Conservation (phyloP, 768 basidiomycete genomes). For the Pleurotus sapidus region DNA sequence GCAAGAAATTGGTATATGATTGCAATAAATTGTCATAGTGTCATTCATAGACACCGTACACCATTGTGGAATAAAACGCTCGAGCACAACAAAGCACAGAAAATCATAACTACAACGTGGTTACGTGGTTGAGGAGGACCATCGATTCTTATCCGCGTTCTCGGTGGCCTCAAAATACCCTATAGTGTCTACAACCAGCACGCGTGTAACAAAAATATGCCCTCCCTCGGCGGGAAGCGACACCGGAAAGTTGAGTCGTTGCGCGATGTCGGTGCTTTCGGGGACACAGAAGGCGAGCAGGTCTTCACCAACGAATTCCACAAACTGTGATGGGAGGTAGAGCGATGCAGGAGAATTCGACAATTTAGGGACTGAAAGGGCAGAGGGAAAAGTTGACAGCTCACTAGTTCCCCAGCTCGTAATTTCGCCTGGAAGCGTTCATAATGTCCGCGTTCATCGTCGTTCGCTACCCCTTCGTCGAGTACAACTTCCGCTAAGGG, state of each 20-base stretch:
- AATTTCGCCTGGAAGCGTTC: constrained; percentile 47
- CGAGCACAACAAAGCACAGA: no score
- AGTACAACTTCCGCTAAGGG: constrained; percentile 45
- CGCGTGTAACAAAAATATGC: constrained; percentile 50
- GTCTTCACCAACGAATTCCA: constrained; percentile 47
- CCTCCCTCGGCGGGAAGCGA: constrained; percentile 39
- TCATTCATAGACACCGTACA: no score
- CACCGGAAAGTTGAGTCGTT: constrained; percentile 49
- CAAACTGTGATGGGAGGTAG: constrained; percentile 39
- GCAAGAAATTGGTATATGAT: not conserved
- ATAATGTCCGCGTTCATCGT: constrained; percentile 44
- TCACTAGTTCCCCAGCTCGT: constrained; percentile 46
- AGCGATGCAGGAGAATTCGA: not conserved
- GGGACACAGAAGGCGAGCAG: constrained; percentile 62
- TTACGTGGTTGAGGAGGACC: constrained; percentile 15
- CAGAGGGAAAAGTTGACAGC: constrained; percentile 14
- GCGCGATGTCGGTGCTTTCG: constrained; percentile 38
- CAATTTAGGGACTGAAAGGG: no score
- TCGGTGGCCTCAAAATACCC: constrained; percentile 54
- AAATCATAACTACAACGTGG: no score
- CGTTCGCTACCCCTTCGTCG: constrained; percentile 31
- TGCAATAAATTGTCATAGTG: no score
- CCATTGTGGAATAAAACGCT: no score
- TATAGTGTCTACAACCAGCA: constrained; percentile 57
- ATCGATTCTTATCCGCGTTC: constrained; percentile 38